A percentile compares a stretch with the other conserved stretches of the same genome.
Conservation (phyloP, 345 rosid genomes). For the Murraya paniculata region DNA sequence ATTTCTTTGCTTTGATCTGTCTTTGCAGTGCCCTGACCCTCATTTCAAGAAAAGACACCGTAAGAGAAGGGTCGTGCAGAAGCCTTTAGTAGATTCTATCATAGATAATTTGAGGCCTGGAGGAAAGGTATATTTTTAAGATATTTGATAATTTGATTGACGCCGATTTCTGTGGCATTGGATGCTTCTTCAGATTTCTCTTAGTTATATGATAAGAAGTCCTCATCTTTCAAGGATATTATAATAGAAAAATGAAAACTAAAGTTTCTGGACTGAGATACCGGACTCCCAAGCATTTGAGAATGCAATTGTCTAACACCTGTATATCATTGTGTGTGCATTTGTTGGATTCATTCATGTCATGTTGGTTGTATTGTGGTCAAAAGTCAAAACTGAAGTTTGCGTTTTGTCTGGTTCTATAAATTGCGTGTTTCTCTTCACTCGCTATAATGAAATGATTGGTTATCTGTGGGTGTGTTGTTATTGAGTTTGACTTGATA, state of each 20-base stretch:
- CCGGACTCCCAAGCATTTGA: background rate
- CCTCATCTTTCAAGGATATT: background rate
- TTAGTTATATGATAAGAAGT: background rate
- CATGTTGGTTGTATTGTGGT: background rate
- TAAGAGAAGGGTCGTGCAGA: slow-evolving; percentile 87
- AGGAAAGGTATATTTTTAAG: slow-evolving; percentile 59
- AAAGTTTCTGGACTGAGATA: background rate
- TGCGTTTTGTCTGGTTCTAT: background rate
- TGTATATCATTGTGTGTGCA: background rate
- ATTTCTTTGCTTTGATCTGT: background rate
- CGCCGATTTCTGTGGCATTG: background rate
- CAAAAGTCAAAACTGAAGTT: too few relatives aligned
- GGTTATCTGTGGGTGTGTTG: background rate
- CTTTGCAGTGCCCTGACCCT: slow-evolving; percentile 89
- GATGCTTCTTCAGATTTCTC: background rate
- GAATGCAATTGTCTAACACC: background rate
- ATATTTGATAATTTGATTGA: background rate
- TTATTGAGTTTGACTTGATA: background rate
- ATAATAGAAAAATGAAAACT: background rate
- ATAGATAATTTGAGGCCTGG: slow-evolving; percentile 53
- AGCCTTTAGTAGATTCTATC: slow-evolving; percentile 66
- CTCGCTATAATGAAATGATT: background rate
- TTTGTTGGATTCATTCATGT: background rate
- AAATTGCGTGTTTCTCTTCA: background rate
- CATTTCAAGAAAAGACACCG: slow-evolving; percentile 94